Evolutionary conservation across 1,139 yeast genomes (phyloP).

Genomic region (Pichia sp.): DNA sequence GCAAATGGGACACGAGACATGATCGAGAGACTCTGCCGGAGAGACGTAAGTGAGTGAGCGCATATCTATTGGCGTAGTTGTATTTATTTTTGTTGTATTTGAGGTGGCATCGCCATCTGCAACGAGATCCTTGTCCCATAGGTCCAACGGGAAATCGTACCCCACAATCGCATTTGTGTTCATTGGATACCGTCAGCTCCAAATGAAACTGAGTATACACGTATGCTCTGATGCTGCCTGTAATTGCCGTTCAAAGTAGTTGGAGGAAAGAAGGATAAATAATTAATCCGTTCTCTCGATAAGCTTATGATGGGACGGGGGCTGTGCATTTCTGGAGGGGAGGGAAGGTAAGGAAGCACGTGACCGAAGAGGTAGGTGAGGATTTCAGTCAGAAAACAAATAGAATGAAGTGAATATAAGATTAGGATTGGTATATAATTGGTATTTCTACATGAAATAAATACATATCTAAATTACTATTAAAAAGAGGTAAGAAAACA

Average conservation of each 20-base stretch:
- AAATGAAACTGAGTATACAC: background rate
- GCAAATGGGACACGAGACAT: slow-evolving; percentile 55
- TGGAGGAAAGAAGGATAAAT: background rate
- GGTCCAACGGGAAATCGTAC: background rate
- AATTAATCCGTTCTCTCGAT: background rate
- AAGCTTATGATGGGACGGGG: background rate
- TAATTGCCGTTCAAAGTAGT: background rate
- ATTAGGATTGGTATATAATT: background rate
- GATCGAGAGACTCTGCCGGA: slow-evolving; percentile 36
- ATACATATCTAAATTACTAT: background rate
- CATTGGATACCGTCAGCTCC: background rate
- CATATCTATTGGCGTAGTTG: slow-evolving; percentile 19
- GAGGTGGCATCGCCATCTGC: background rate
- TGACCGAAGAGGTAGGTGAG: too few species aligned
- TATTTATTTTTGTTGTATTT: background rate
- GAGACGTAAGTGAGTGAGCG: slow-evolving; percentile 30
- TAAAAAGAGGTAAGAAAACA: background rate
- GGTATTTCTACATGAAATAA: background rate
- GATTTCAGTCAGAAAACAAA: too few species aligned
- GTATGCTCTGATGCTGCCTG: too few species aligned
- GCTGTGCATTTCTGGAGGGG: background rate
- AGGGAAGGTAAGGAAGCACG: too few species aligned
- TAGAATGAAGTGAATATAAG: too few species aligned
- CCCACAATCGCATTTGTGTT: background rate
- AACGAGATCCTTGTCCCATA: background rate